Conservation (phyloP, 345 rosid genomes). For the Populus euphratica region DNA sequence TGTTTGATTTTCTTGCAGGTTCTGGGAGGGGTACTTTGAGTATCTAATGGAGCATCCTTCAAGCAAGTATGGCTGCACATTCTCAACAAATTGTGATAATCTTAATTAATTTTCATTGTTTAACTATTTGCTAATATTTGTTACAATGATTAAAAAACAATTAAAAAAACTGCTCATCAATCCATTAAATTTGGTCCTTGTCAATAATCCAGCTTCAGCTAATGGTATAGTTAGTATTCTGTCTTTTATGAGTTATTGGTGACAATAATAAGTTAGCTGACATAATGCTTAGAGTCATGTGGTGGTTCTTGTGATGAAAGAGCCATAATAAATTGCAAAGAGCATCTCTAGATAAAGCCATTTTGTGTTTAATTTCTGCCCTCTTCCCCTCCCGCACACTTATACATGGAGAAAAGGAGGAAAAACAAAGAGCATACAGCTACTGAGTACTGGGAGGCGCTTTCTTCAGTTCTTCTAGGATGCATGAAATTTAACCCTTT, state of each 20-base stretch:
- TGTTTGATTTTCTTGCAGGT: slow-evolving; percentile 48
- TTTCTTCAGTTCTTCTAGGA: background rate
- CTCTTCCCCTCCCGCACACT: background rate
- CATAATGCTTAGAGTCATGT: background rate
- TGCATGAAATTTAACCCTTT: background rate
- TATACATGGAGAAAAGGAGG: background rate
- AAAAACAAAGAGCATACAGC: background rate
- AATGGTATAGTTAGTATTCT: background rate
- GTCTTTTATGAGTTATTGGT: too few relatives aligned
- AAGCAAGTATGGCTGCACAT: slow-evolving; percentile 57
- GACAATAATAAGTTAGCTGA: too few relatives aligned
- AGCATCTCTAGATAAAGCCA: background rate
- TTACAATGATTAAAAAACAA: background rate
- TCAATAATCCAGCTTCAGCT: background rate
- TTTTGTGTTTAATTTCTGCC: background rate
- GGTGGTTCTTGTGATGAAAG: background rate
- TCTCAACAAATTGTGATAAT: slow-evolving; percentile 1
- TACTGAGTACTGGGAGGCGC: background rate
- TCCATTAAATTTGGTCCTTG: background rate
- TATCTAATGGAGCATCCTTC: slow-evolving; percentile 82
- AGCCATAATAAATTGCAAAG: background rate
- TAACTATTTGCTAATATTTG: background rate
- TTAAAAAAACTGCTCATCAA: background rate
- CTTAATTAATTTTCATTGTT: slow-evolving; percentile 14
- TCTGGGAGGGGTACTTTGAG: slow-evolving; percentile 98